A percentile compares a stretch with the other conserved stretches of the same genome.
phyloP scores from a whole-genome alignment of 805 yeast genomes.

The Ogataea angusta region DNA sequence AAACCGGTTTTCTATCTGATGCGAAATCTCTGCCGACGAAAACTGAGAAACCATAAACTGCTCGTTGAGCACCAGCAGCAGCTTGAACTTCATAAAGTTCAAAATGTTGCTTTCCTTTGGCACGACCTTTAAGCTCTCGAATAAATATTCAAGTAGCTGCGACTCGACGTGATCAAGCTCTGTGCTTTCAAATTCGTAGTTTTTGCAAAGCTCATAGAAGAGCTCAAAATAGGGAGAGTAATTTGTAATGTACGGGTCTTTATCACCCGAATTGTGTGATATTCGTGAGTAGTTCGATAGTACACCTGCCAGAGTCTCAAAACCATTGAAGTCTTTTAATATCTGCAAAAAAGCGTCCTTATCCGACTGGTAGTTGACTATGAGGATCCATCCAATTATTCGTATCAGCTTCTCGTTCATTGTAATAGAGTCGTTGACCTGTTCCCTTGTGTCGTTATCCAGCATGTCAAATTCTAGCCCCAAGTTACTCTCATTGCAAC shows the following conservation, averaged over 20 bases:
- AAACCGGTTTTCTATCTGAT: slow-evolving; percentile 42
- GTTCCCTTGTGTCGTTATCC: slow-evolving; percentile 15
- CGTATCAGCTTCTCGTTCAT: slow-evolving; percentile 31
- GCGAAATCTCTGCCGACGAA: slow-evolving; percentile 23
- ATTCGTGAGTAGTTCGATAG: slow-evolving; percentile 27
- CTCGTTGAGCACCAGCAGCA: slow-evolving; percentile 76
- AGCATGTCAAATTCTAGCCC: slow-evolving; percentile 17
- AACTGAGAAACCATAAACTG: slow-evolving; percentile 71
- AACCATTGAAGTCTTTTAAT: slow-evolving; percentile 52
- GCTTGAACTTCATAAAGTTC: slow-evolving; percentile 65
- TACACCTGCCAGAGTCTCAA: slow-evolving; percentile 36
- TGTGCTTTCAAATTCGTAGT: slow-evolving; percentile 39
- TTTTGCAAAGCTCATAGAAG: slow-evolving; percentile 52
- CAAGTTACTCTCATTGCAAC: slow-evolving; percentile 25
- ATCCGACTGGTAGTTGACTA: slow-evolving; percentile 22
- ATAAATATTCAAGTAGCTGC: slow-evolving; percentile 46
- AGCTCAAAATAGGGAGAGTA: slow-evolving; percentile 43
- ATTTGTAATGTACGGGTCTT: slow-evolving; percentile 22
- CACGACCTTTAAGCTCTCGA: slow-evolving; percentile 40
- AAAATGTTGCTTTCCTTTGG: slow-evolving; percentile 51
- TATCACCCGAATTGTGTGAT: slow-evolving; percentile 37
- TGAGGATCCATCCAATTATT: slow-evolving; percentile 33
- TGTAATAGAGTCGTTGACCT: slow-evolving; percentile 22
- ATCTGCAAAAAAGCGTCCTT: slow-evolving; percentile 36
- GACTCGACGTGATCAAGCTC: slow-evolving; percentile 42